Evolutionary conservation across 1,284 basidiomycete species (phyloP).

Genomic region (Microbotryomycetes sp.): DNA sequence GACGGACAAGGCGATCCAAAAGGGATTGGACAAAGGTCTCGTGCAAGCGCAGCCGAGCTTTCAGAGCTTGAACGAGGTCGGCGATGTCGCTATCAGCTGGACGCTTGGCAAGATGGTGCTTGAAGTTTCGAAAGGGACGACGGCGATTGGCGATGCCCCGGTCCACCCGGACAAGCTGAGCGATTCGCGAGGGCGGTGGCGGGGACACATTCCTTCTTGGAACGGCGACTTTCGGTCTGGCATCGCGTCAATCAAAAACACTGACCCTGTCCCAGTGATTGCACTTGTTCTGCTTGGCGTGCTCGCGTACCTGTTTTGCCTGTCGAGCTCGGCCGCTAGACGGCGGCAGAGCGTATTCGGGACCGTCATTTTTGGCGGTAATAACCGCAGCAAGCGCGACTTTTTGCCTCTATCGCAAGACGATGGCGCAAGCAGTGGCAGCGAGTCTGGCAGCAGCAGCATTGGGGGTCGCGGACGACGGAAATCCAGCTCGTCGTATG

Average conservation of each 20-base stretch:
- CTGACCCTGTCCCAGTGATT: not conserved
- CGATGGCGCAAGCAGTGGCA: conserved; percentile 1
- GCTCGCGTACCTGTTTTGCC: conserved; percentile 10
- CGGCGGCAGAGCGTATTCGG: conserved; percentile 17
- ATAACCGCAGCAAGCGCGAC: not conserved
- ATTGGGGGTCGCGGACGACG: not conserved
- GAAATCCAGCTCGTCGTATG: not conserved
- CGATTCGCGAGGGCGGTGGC: conserved; percentile 5
- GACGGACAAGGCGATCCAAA: conserved; percentile 57
- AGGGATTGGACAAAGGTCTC: conserved; percentile 73
- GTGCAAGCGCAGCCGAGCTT: conserved; percentile 59
- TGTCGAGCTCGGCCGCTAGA: conserved; percentile 1
- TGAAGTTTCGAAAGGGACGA: conserved; percentile 53
- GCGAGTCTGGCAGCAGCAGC: not conserved
- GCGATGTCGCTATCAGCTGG: conserved; percentile 91
- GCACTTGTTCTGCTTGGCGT: conserved; percentile 4
- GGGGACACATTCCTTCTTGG: conserved; percentile 21
- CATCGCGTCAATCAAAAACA: not conserved
- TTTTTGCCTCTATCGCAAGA: conserved; percentile 18
- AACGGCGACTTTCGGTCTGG: not conserved
- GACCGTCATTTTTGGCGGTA: not conserved
- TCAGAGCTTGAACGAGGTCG: conserved; percentile 86
- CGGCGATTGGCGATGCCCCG: conserved; percentile 9
- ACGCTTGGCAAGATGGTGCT: conserved; percentile 97
- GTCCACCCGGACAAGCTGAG: not conserved